Evolutionary conservation across 306 rosid genomes (phyloP).

Genomic region (Sphenostylis stenocarpa): DNA sequence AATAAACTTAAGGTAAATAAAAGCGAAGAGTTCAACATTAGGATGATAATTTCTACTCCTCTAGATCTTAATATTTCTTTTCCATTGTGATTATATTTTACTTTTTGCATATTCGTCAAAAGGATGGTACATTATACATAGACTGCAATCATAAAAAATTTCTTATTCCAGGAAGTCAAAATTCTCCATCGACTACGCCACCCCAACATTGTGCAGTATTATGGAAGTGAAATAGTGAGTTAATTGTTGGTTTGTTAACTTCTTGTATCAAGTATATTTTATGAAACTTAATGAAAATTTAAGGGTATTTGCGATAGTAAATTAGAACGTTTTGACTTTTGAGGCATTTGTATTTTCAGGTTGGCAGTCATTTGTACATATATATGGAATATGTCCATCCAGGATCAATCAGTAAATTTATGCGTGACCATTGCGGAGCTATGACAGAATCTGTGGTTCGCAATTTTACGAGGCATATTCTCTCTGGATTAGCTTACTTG

Average conservation of each 20-base stretch:
- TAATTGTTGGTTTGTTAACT: background rate
- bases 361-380: conserved; percentile 62
- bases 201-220: conserved; percentile 67
- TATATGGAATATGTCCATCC: conserved; percentile 69
- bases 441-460: conserved; percentile 67
- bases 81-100: background rate
- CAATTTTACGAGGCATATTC: conserved; percentile 62
- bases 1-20: background rate
- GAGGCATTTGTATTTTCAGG: conserved; percentile 34
- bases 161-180: conserved; percentile 64
- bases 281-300: background rate
- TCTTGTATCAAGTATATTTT: background rate
- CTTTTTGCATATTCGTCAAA: background rate
- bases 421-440: conserved; percentile 59
- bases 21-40: background rate
- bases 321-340: background rate
- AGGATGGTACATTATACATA: background rate
- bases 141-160: conserved; percentile 20
- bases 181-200: conserved; percentile 60
- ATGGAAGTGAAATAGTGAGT: conserved; percentile 67
- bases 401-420: conserved; percentile 63
- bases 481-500: conserved; percentile 61
- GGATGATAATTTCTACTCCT: background rate
- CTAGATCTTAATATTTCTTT: background rate
- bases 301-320: background rate